phyloP scores from a whole-genome alignment of 1,284 basidiomycete genomes.

The Pseudozyma tsukubaensis region DNA sequence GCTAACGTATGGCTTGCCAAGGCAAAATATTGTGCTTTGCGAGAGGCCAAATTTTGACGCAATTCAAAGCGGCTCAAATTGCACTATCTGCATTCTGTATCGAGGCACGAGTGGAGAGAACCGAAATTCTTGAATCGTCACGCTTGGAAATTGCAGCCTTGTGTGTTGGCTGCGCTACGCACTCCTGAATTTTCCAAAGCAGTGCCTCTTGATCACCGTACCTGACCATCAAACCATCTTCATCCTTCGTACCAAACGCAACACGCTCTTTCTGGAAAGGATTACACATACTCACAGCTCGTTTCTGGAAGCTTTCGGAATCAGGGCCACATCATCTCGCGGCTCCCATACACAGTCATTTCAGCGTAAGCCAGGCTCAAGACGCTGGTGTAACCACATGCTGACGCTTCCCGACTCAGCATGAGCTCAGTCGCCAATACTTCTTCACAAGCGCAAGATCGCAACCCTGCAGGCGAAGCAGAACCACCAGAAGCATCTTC shows the following conservation, averaged over 20 bases:
- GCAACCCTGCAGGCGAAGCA: conserved; percentile 4
- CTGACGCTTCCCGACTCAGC: conserved; percentile 2
- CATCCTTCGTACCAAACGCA: too few species aligned
- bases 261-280: too few species aligned
- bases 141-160: too few species aligned
- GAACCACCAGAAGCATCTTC: conserved; percentile 35
- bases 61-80: background rate
- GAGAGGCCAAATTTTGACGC: conserved; percentile 1
- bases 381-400: conserved; percentile 4
- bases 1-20: too few species aligned
- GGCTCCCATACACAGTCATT: background rate
- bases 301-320: too few species aligned
- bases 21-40: too few species aligned
- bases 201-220: too few species aligned
- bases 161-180: too few species aligned
- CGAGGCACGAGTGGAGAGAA: background rate
- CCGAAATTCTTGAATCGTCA: background rate
- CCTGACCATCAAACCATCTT: too few species aligned
- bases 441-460: conserved; percentile 16
- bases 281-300: too few species aligned
- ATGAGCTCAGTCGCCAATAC: conserved; percentile 22
- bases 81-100: background rate
- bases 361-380: background rate
- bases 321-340: too few species aligned
- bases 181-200: background rate